Evolutionary conservation across 768 basidiomycete genomes (phyloP), one percentile per base, ranked within the genome.

Genomic region (Amyloporia xantha): DNA sequence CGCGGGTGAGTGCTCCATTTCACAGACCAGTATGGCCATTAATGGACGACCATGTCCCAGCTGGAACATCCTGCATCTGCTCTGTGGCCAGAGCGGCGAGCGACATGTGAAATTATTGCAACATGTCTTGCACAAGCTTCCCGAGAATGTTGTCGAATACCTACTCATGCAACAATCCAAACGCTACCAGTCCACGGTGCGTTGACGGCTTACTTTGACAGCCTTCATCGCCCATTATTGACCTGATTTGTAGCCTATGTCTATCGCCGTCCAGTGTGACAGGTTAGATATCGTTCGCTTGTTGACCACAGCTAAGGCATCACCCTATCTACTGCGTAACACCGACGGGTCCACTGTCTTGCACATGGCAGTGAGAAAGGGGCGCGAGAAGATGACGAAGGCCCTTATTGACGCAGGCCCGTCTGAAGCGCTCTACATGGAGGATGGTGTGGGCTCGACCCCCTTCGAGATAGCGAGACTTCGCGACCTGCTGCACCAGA

Each of bases 171-270:
- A 78, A 48, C 71, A 71, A 49, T 75, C 77, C 2, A 76, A 73
- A 33, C 9, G 30, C 15, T 33, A 7, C 30, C 30, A 53, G 45
- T 33, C 28, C 20, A 2, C n/a, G 28, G 2, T 41, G 19, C 10
- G 2, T 35, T 17, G 1, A 3, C 25, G 24, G 38, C 37, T 12
- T 39, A 24, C 3, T 17, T 48, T 38, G 15, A 2, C 44, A 82
- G 81, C 79, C 81, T 6, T 63, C 82, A 5, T 78, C 76, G 52
- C 36, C 79, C n/a, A 76, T 77, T 33, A 33, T 33, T 15, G 15
- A 33, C 7, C 30, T 7, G 7, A 33, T 15, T 33, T 33, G 7
- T 15, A 33, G 30, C 30, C 30, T 33, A 7, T 33, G 9, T 7
- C 30, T 33, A 7, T 33, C 15, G 30, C 30, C 3, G 73, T 77